phyloP scores from a whole-genome alignment of 805 yeast species.

The Vanderwaltozyma tropicalis region DNA sequence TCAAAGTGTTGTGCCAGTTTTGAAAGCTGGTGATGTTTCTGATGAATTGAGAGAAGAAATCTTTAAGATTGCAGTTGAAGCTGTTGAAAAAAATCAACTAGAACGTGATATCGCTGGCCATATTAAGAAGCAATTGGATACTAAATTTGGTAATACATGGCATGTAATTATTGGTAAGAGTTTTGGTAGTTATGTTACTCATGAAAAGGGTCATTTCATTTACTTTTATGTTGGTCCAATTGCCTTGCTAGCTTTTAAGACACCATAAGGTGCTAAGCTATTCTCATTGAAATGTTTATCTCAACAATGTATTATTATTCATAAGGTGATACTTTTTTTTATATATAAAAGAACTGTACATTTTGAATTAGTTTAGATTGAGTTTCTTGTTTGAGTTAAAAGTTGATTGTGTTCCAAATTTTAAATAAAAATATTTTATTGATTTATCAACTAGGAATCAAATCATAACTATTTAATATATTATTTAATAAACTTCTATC shows the following conservation, averaged over 20 bases:
- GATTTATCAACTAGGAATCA: too few species aligned
- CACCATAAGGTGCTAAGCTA: too few species aligned
- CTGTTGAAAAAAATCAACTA: constrained; percentile 14
- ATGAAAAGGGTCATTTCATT: constrained; percentile 61
- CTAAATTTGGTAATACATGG: constrained; percentile 61
- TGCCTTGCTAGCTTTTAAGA: constrained; percentile 62
- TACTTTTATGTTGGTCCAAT: constrained; percentile 61
- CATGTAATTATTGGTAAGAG: constrained; percentile 73
- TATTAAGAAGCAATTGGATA: constrained; percentile 56
- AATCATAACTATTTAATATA: too few species aligned
- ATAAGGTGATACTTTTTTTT: too few species aligned
- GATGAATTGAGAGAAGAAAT: constrained; percentile 24
- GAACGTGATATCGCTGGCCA: constrained; percentile 50
- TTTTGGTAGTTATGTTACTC: constrained; percentile 72
- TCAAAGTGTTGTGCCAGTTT: constrained; percentile 6
- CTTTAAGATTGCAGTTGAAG: constrained; percentile 16
- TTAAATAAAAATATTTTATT: too few species aligned
- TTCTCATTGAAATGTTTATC: too few species aligned
- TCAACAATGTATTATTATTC: too few species aligned
- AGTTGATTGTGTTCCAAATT: too few species aligned
- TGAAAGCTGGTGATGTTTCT: constrained; percentile 27
- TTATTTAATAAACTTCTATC: too few species aligned
- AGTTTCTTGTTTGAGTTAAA: too few species aligned
- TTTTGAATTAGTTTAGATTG: too few species aligned
- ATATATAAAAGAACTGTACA: too few species aligned